phyloP scores from a whole-genome alignment of 108 stramenopile species.

The Conticribra guillardii region DNA sequence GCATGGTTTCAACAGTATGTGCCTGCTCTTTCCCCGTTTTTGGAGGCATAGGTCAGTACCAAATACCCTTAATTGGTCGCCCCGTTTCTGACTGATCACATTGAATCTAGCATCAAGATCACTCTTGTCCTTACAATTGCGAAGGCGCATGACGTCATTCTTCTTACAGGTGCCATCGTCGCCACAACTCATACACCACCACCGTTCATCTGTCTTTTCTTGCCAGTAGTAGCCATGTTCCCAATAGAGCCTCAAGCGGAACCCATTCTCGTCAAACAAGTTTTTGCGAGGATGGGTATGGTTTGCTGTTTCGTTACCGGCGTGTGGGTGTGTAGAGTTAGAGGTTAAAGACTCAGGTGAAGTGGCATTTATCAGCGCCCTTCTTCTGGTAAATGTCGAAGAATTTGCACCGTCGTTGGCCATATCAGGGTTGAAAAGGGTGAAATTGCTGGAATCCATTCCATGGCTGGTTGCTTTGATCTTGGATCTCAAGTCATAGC shows the following conservation, averaged over 20 bases:
- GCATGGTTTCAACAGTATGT: constrained; percentile 2
- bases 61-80: not conserved
- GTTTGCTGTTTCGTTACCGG: not conserved
- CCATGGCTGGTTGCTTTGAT: no score
- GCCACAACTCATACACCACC: not conserved
- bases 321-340: not conserved
- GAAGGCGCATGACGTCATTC: not conserved
- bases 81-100: not conserved
- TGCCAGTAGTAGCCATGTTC: constrained; percentile 28
- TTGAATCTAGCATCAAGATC: not conserved
- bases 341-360: no score
- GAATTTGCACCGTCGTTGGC: no score
- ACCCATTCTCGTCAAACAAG: not conserved
- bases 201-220: constrained; percentile 13
- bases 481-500: no score
- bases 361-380: no score
- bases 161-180: not conserved
- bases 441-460: no score
- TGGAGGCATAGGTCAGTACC: constrained; percentile 16
- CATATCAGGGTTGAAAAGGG: no score
- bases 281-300: not conserved
- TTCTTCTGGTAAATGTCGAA: no score
- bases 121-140: not conserved
- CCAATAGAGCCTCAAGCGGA: constrained; percentile 47
- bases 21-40: constrained; percentile 1